Conservation (phyloP, 129 eudicot species). For the Sambucus nigra region DNA sequence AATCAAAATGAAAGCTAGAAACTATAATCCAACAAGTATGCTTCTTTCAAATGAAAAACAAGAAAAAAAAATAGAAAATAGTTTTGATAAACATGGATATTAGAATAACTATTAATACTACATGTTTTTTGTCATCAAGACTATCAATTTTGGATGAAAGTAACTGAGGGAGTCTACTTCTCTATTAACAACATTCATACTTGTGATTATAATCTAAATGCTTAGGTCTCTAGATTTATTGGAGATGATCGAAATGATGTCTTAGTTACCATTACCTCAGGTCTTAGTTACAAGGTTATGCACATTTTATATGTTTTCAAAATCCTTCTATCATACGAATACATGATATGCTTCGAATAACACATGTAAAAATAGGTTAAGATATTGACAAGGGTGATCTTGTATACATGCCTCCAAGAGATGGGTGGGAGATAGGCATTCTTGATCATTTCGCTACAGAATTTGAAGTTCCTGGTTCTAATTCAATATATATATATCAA, state of each 20-base stretch:
- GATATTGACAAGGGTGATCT: constrained; percentile 43
- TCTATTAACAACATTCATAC: constrained; percentile 38
- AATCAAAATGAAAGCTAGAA: no score
- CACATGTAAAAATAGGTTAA: constrained; percentile 35
- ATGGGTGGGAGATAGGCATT: constrained; percentile 93
- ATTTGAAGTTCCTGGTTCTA: constrained; percentile 68
- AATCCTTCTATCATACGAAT: neutral
- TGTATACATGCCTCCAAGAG: constrained; percentile 71
- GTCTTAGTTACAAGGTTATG: constrained; percentile 14
- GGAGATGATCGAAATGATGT: constrained; percentile 63
- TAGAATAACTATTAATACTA: no score
- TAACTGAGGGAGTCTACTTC: constrained; percentile 55
- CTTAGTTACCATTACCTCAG: constrained; percentile 47
- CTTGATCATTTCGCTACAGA: constrained; percentile 93
- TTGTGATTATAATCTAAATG: constrained; percentile 61
- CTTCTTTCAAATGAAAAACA: no score
- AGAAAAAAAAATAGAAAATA: no score
- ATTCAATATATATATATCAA: constrained; percentile 57
- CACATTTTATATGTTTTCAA: neutral
- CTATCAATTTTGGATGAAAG: constrained; percentile 81
- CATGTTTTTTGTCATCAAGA: constrained; percentile 27
- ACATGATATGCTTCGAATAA: neutral
- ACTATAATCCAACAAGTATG: no score
- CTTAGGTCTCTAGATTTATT: constrained; percentile 60
- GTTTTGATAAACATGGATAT: no score